Conservation (phyloP, 2,329 filamentous ascomycete species). For the Hymenoscyphus albidus region DNA sequence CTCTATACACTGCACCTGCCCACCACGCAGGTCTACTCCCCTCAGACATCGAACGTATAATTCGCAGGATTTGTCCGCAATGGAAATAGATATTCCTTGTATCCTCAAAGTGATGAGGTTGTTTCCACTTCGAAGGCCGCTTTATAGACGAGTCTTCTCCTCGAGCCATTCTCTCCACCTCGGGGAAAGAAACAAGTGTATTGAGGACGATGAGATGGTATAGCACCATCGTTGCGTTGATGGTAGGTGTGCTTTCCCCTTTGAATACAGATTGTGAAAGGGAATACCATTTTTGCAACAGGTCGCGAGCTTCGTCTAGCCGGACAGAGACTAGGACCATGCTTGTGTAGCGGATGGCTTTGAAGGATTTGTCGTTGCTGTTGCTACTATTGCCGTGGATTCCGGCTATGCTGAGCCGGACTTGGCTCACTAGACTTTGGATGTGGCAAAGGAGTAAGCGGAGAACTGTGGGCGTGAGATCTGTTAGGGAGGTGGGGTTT, state of each 20-base stretch:
- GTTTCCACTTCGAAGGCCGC: background rate
- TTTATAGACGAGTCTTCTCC: background rate
- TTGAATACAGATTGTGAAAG: background rate
- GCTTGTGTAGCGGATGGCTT: background rate
- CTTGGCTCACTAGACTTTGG: background rate
- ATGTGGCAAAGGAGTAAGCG: constrained; percentile 3
- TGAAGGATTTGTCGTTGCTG: background rate
- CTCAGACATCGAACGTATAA: background rate
- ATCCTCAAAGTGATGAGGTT: constrained; percentile 1
- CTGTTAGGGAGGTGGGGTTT: background rate
- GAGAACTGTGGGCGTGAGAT: background rate
- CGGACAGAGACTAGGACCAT: background rate
- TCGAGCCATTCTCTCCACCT: background rate
- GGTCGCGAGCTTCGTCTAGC: background rate
- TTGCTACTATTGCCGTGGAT: background rate
- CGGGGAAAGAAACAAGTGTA: background rate
- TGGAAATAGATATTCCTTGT: background rate
- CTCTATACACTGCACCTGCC: background rate
- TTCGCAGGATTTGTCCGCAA: background rate
- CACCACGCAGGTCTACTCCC: background rate
- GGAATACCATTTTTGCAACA: background rate
- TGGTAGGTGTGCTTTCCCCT: background rate
- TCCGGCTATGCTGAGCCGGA: background rate
- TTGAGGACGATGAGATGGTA: background rate
- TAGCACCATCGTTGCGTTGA: background rate